These are phyloP conservation scores for Sporothrix humicola DNA, from an alignment of 2,329 filamentous ascomycete genomes.

Conservation along the genomic window DNA sequence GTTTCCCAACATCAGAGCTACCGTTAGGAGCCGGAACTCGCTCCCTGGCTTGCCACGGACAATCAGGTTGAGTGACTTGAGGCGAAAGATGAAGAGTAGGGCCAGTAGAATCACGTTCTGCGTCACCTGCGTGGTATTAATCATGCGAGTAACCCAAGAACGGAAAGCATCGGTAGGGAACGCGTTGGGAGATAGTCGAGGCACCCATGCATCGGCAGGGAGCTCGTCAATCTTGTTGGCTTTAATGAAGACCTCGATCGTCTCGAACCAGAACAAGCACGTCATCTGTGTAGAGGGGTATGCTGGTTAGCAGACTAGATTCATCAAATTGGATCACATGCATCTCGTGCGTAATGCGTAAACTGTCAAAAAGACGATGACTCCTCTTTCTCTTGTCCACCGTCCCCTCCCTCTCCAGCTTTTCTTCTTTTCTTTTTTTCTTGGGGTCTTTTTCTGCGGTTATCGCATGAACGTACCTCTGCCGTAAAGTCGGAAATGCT, in stretches of 20 bases:
- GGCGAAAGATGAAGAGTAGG: slow-evolving; percentile 86
- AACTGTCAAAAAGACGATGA: too few relatives aligned
- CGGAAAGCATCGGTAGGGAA: slow-evolving; percentile 79
- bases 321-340: not conserved
- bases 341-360: too few relatives aligned
- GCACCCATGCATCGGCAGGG: slow-evolving; percentile 49
- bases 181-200: slow-evolving; percentile 71
- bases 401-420: too few relatives aligned
- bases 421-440: too few relatives aligned
- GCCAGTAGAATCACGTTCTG: slow-evolving; percentile 93
- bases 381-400: too few relatives aligned
- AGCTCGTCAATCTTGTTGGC: slow-evolving; percentile 66
- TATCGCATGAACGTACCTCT: slow-evolving; percentile 59
- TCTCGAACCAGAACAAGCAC: slow-evolving; percentile 97
- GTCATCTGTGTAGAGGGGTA: slow-evolving; percentile 68
- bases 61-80: slow-evolving; percentile 87
- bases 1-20: slow-evolving; percentile 96
- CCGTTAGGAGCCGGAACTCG: slow-evolving; percentile 89
- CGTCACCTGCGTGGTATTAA: slow-evolving; percentile 93
- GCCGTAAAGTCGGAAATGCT: slow-evolving; percentile 83
- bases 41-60: slow-evolving; percentile 93
- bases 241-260: slow-evolving; percentile 74
- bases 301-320: slow-evolving; percentile 14
- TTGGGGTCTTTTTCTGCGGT: too few relatives aligned
- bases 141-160: slow-evolving; percentile 90